Base-by-base conservation (phyloP, 805 yeast species). In the Saccharomycopsis guyanensis region DNA sequence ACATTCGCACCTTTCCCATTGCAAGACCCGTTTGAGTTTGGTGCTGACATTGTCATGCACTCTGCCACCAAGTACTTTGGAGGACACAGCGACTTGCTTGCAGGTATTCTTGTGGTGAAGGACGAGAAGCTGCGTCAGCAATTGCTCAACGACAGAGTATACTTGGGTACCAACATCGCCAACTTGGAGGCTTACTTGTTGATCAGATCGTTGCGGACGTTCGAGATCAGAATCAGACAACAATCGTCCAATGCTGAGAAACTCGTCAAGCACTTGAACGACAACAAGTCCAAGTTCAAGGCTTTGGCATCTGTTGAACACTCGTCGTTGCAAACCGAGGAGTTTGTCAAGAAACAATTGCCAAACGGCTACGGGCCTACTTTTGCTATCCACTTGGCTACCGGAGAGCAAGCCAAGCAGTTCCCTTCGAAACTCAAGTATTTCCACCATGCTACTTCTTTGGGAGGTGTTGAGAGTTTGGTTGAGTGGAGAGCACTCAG, bases 1-100 rank as follows among this genome's bases (percentile, higher is more conserved):
- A 91, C 97, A 0, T 86, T 91, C 64, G 97, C 96, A 7, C 96
- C 97, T 18, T 95, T 95, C 12, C 96, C 96, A 15, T 65, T 88
- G 47, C 83, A 78, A 56, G 76, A 86, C 51, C 91, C 95, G 3
- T 86, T 87, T 65, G 71, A 71, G 34, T 82, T 76, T 56, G 96
- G 91, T 40, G 96, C 83, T 25, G 97, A 91, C 62, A 65, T 87
- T 54, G 79, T 91, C n/a, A 68, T 91, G 75, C 96, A 89, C 62
- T 86, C 96, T 1, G 96, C 88, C 1, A 89, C 96, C 0, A 89
- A 89, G 61, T 91, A 82, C 65, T 82, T 87, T 58, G 96, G 95
- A 34, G 97, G 97, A n/a, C 96, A 89, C 64, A 85, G 95, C 4
- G 97, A 89, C 61, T 66, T 88, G 37, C 68, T 89, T 42, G 88